Evolutionary conservation across 2,329 filamentous ascomycete genomes (phyloP).

Genomic region (Fusarium burgessii): DNA sequence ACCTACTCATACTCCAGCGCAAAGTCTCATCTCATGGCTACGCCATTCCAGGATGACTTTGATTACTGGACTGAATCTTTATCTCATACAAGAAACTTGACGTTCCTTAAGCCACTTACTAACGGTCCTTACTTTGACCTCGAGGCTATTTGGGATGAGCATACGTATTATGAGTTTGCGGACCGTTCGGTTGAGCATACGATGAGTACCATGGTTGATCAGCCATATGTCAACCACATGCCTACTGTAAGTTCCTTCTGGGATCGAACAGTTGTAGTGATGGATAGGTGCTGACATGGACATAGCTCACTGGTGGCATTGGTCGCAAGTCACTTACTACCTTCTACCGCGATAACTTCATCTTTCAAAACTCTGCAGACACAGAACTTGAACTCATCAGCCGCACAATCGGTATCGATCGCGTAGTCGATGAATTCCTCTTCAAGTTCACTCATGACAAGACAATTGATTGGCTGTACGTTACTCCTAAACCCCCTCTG

Average conservation of each 20-base stretch:
- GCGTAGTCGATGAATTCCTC: conserved; percentile 78
- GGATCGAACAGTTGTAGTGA: too few relatives aligned
- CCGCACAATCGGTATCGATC: conserved; percentile 77
- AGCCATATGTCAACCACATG: conserved; percentile 84
- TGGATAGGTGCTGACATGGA: neutral
- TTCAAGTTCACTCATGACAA: conserved; percentile 72
- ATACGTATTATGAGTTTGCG: conserved; percentile 77
- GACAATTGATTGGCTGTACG: conserved; percentile 77
- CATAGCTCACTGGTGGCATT: conserved; percentile 73
- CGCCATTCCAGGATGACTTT: conserved; percentile 64
- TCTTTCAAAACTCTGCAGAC: conserved; percentile 78
- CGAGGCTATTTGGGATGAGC: conserved; percentile 83
- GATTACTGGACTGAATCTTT: conserved; percentile 66
- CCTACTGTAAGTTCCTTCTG: conserved; percentile 65
- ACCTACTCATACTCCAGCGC: conserved; percentile 57
- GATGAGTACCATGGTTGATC: conserved; percentile 84
- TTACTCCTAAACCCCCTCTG: neutral
- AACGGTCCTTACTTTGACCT: conserved; percentile 78
- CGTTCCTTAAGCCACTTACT: conserved; percentile 72
- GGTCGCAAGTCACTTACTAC: conserved; percentile 70
- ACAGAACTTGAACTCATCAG: conserved; percentile 76
- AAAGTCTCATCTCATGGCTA: conserved; percentile 55
- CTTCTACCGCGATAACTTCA: conserved; percentile 81
- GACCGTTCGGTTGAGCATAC: conserved; percentile 77
- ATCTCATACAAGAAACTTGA: conserved; percentile 73